phyloP scores from a whole-genome alignment of 768 basidiomycete species.

The Tricholoma terreum region DNA sequence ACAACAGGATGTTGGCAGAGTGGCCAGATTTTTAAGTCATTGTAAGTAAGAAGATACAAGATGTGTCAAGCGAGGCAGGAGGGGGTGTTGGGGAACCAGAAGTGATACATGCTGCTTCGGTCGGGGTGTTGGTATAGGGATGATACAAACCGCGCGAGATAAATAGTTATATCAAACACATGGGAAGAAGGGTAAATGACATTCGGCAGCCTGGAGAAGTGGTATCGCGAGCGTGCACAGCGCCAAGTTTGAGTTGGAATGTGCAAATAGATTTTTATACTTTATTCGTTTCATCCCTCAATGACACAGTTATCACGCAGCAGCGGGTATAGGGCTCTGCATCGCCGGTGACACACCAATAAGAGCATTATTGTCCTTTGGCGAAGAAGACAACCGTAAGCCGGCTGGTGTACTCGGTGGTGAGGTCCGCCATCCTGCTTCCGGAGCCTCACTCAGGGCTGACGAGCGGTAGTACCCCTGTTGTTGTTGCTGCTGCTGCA shows the following conservation, averaged over 20 bases:
- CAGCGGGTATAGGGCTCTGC: not conserved
- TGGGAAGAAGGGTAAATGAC: not conserved
- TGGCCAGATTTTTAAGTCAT: not conserved
- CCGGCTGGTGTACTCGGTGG: not conserved
- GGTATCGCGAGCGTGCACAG: slow-evolving; percentile 22
- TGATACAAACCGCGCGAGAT: slow-evolving; percentile 11
- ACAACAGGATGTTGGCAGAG: not conserved
- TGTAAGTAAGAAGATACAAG: not conserved
- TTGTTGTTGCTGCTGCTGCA: slow-evolving; percentile 1
- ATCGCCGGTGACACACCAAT: not conserved
- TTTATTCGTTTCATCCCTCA: too few relatives aligned
- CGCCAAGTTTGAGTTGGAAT: slow-evolving; percentile 14
- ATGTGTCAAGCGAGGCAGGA: not conserved
- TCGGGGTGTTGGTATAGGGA: slow-evolving; percentile 3
- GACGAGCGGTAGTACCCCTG: slow-evolving; percentile 15
- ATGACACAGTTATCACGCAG: slow-evolving; percentile 1
- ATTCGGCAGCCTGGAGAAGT: not conserved
- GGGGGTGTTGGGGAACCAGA: not conserved
- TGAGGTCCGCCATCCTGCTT: slow-evolving; percentile 11
- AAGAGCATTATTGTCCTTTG: not conserved
- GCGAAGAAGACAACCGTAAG: not conserved
- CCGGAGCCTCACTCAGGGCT: slow-evolving; percentile 9
- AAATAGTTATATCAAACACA: slow-evolving; percentile 18
- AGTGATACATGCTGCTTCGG: not conserved
- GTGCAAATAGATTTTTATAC: not conserved